These are phyloP conservation scores for Neurospora crassa DNA, from an alignment of 2,329 filamentous ascomycete genomes.

Conservation along the genomic window DNA sequence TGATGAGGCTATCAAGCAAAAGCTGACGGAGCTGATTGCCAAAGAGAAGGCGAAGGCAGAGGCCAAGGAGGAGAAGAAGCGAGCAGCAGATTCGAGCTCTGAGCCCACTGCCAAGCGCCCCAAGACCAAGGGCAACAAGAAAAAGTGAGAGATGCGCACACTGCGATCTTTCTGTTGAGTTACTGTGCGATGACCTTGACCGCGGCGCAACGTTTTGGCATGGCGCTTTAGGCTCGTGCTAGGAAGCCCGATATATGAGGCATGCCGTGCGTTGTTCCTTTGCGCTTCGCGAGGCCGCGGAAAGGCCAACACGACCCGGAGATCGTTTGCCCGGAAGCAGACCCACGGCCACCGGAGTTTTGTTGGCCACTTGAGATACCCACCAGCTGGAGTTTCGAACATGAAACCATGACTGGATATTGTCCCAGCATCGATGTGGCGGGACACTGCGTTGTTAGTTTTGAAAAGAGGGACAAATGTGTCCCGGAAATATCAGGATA, in stretches of 20 bases:
- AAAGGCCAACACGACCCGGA: neutral
- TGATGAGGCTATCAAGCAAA: conserved; percentile 41
- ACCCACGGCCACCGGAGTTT: neutral
- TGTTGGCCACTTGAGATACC: neutral
- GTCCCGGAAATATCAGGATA: neutral
- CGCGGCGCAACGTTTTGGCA: neutral
- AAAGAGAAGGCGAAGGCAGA: conserved; percentile 27
- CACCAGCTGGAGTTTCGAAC: neutral
- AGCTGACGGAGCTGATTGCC: conserved; percentile 45
- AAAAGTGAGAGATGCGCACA: conserved; percentile 6
- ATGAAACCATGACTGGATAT: neutral
- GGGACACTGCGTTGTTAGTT: neutral
- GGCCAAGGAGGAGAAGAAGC: conserved; percentile 27
- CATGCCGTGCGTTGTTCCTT: neutral
- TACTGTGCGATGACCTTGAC: neutral
- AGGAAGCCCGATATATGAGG: neutral
- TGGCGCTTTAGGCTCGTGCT: neutral
- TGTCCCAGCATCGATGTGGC: neutral
- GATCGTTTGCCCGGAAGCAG: neutral
- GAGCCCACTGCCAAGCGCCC: conserved; percentile 10
- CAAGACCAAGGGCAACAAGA: conserved; percentile 14
- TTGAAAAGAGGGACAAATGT: neutral
- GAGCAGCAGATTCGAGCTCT: conserved; percentile 24
- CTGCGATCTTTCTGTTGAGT: neutral
- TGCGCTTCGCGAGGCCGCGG: neutral